Percentiles rank a stretch among this genome's conserved stretches.
Conservation (phyloP, 1,139 yeast species). For the Sugiyamaella neomexicana region DNA sequence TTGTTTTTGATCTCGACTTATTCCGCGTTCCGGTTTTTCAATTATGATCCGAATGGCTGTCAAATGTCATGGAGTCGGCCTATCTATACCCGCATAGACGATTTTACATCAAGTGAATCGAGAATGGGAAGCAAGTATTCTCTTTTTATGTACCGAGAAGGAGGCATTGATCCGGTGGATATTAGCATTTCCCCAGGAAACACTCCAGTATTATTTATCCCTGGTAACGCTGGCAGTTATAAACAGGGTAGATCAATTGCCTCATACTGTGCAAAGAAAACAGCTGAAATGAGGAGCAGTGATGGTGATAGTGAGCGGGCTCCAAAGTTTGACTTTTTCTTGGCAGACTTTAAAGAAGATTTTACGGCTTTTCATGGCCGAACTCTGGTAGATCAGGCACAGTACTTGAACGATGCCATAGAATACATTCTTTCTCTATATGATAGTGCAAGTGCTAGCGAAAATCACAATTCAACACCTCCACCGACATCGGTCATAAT, state of each 20-base stretch:
- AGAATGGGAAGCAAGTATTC: constrained; percentile 77
- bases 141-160: constrained; percentile 73
- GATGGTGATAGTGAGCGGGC: constrained; percentile 14
- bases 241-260: constrained; percentile 92
- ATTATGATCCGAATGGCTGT: constrained; percentile 26
- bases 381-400: constrained; percentile 92
- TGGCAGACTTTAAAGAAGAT: constrained; percentile 95
- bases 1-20: constrained; percentile 2
- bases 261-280: constrained; percentile 56
- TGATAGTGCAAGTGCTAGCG: constrained; percentile 17
- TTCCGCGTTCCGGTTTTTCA: constrained; percentile 14
- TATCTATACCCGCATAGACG: constrained; percentile 11
- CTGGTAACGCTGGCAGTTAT: constrained; percentile 97
- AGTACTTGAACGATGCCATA: constrained; percentile 86
- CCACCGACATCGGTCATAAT: constrained; percentile 72
- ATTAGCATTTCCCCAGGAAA: constrained; percentile 55
- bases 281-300: constrained; percentile 44
- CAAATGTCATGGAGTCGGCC: constrained; percentile 25
- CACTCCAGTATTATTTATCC: constrained; percentile 85
- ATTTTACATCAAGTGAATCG: constrained; percentile 68
- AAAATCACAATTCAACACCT: background rate
- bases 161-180: constrained; percentile 41
- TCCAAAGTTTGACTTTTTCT: constrained; percentile 51
- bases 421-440: constrained; percentile 72
- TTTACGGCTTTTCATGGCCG: constrained; percentile 96